Evolutionary conservation across 2,329 filamentous ascomycete species (phyloP), one percentile per base, ranked within the genome.

Genomic region (Ophiocordyceps polyrhachis-furcata): DNA sequence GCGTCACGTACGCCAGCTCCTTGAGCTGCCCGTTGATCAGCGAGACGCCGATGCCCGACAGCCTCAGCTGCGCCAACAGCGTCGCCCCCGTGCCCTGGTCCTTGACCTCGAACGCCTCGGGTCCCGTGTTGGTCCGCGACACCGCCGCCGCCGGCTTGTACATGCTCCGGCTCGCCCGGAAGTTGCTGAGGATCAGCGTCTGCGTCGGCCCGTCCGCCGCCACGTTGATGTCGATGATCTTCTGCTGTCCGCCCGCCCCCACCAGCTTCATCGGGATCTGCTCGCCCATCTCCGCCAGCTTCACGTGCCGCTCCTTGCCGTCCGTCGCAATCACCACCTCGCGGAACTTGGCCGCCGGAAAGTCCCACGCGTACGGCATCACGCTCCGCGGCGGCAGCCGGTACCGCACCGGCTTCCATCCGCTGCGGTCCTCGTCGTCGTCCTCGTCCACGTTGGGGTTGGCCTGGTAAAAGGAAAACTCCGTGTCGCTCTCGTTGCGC

Each of bases 321-420:
- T 58, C 57, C 1, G 58, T 50, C 25, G 60, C 52, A 56, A 98
- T 77, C 43, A 96, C 78, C 37, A 98, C 75, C 58, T 95, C 91
- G 55, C 91, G 93, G 64, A 85, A 82, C 64, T 93, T 95, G n/a
- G 87, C 88, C 1, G 91, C 89, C 1, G 91, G 93, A 63, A 94
- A 98, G 58, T 98, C 93, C 91, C 91, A 98, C 2, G 91, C 89
- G 56, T 98, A 98, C 1, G 93, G 91, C 91, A 98, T 98, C 61
- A 98, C 95, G 61, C 89, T 96, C 48, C 91, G 74, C 13, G 89
- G 80, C 2, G 93, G 93, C 28, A 98, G 69, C 29, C 89, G 81
- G 63, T 98, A 98, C 44, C 86, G 74, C 49, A 98, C 85, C 2
- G 87, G 88, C 50, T 84, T 82, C 85, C 91, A 98, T 4, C 86